Percentiles rank a stretch among this genome's conserved stretches.
Evolutionary conservation across 768 basidiomycete genomes (phyloP).

Genomic region (Omphalotus guepiniiformis): DNA sequence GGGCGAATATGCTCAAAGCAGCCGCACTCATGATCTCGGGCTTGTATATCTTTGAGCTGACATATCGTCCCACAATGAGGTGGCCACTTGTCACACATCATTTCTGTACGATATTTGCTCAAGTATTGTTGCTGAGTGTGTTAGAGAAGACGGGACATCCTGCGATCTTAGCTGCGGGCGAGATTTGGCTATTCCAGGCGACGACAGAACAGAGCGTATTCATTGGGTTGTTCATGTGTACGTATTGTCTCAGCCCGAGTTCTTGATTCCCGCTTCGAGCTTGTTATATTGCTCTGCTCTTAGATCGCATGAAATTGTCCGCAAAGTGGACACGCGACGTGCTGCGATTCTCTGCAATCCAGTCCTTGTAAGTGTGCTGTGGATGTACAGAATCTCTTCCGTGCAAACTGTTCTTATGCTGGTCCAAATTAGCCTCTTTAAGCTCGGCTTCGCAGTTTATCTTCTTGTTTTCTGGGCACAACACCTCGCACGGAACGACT

Average conservation of each 20-base stretch:
- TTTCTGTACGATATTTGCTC: slow-evolving; percentile 1
- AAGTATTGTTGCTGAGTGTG: neutral
- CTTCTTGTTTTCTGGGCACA: neutral
- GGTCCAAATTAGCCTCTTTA: neutral
- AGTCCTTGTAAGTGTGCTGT: neutral
- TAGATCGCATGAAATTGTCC: neutral
- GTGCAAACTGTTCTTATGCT: neutral
- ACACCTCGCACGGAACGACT: neutral
- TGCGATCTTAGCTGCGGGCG: neutral
- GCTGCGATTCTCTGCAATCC: neutral
- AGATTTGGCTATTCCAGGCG: slow-evolving; percentile 3
- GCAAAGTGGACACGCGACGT: neutral
- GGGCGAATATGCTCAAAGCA: neutral
- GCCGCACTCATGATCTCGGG: neutral
- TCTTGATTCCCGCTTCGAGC: neutral
- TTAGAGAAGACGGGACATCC: neutral
- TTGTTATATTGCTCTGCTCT: neutral
- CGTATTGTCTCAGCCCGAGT: neutral
- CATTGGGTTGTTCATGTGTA: slow-evolving; percentile 1
- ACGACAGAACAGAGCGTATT: slow-evolving; percentile 4
- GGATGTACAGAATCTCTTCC: neutral
- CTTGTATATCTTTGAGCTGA: slow-evolving; percentile 1
- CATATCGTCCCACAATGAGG: slow-evolving; percentile 1
- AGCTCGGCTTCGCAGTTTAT: neutral
- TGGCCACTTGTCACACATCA: slow-evolving; percentile 1